phyloP scores from a whole-genome alignment of 1,139 yeast genomes.

The Lodderomyces pseudojiufengensis region DNA sequence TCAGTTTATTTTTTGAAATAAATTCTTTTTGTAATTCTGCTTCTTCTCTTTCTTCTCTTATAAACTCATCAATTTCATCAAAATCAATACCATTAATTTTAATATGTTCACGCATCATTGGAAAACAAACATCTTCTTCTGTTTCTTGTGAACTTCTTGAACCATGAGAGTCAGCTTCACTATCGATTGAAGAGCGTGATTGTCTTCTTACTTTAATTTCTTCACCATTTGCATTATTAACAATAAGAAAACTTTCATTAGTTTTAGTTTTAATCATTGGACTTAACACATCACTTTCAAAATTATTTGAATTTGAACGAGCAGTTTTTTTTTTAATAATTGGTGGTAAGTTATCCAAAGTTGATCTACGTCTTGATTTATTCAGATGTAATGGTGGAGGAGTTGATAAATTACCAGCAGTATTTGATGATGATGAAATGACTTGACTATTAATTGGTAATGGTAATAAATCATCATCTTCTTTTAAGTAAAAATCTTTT shows the following conservation, averaged over 20 bases:
- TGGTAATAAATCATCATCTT: constrained; percentile 10
- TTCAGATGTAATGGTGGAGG: constrained; percentile 4
- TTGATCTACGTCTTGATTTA: constrained; percentile 21
- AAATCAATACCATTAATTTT: constrained; percentile 74
- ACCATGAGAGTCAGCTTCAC: constrained; percentile 68
- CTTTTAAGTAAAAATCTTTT: constrained; percentile 13
- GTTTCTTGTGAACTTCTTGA: constrained; percentile 78
- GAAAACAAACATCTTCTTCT: constrained; percentile 97
- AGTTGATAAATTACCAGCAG: constrained; percentile 6
- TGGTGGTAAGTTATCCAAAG: constrained; percentile 20
- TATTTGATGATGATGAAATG: background rate
- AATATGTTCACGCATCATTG: constrained; percentile 73
- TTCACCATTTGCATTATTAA: constrained; percentile 3
- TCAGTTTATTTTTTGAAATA: constrained; percentile 21
- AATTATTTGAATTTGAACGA: constrained; percentile 17
- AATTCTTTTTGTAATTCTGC: constrained; percentile 27
- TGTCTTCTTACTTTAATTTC: constrained; percentile 24
- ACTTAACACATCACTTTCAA: constrained; percentile 28
- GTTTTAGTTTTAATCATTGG: constrained; percentile 33
- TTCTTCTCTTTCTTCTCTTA: constrained; percentile 47
- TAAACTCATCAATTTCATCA: constrained; percentile 74
- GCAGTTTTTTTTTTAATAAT: constrained; percentile 8
- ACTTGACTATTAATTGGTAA: constrained; percentile 3
- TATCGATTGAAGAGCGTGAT: constrained; percentile 43
- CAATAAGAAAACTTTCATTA: constrained; percentile 25